Evolutionary conservation across 306 rosid species (phyloP), one percentile per base, ranked within the genome.

Genomic region (Echinosophora koreensis): DNA sequence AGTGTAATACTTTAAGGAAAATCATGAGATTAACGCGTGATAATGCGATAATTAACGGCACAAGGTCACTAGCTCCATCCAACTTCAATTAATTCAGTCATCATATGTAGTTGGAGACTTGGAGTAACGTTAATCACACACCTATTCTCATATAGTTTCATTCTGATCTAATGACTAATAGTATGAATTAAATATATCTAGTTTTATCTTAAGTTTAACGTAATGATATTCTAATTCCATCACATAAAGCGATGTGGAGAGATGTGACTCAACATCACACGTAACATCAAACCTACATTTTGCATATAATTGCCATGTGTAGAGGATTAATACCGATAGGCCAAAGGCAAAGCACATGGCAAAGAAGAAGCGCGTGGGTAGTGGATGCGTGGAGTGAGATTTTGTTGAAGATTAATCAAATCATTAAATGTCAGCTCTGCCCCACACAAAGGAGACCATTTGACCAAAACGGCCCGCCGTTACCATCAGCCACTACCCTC

Each of bases 391-490:
- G 77, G 39, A 18, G 2, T 16, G 3, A 52, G 18, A 59, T 27
- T 28, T 22, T 38, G 0, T 14, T 8, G 12, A 52, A 63, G 14
- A 76, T 66, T 50, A 65, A 79, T 65, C 54, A 14, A 54, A 78
- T 46, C 52, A 28, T 76, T 49, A 5, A 64, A 80, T 79, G 77
- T 65, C 65, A 68, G 77, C 77, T 51, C 59, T 74, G 79, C 77
- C 74, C 80, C 79, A 84, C 84, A 80, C 2, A 50, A 69, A 49
- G 80, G 71, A 76, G 82, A 82, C 83, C 64, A 34, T 49, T 85
- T 74, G 76, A 85, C 86, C 63, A 18, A 73, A 73, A 62, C 65
- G 74, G 80, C 77, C 85, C 77, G 79, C 77, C 80, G 60, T 87
- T 83, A n/a, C 75, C 85, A 71, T 78, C 84, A 74, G 47, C 15